A percentile compares a stretch with the other conserved stretches of the same genome.
phyloP scores from a whole-genome alignment of 495 filamentous ascomycete genomes.

The Corynascus novoguineensis region DNA sequence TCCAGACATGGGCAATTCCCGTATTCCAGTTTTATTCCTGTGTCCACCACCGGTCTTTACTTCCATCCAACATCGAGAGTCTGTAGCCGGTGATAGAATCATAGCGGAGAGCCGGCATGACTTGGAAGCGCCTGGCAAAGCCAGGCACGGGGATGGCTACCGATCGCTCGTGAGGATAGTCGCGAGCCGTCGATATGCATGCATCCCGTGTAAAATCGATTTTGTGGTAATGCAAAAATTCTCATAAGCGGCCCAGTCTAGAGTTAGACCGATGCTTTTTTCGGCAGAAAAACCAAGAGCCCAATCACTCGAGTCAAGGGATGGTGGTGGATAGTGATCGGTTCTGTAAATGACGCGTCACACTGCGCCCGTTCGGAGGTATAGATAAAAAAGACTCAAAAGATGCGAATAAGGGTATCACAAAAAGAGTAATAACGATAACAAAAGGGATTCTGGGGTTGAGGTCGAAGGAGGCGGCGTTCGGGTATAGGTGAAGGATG shows the following conservation, averaged over 20 bases:
- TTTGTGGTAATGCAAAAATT: neutral
- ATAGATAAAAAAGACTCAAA: neutral
- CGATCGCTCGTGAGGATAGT: neutral
- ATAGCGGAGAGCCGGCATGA: too few relatives aligned
- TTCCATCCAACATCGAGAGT: too few relatives aligned
- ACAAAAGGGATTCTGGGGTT: neutral
- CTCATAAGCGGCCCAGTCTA: too few relatives aligned
- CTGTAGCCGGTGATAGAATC: too few relatives aligned
- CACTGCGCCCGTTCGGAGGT: neutral
- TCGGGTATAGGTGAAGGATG: neutral
- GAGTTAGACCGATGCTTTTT: too few relatives aligned
- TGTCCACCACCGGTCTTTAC: too few relatives aligned
- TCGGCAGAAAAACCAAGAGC: too few relatives aligned
- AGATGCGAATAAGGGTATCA: constrained; percentile 19
- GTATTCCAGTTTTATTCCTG: too few relatives aligned
- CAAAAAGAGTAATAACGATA: constrained; percentile 5
- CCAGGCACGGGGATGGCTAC: neutral
- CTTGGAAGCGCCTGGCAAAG: neutral
- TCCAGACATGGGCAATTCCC: too few relatives aligned
- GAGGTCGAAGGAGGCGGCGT: neutral
- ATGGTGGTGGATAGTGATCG: neutral
- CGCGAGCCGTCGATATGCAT: neutral
- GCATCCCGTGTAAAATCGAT: neutral
- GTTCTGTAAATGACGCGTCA: neutral
- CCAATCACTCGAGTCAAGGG: too few relatives aligned